Conservation (phyloP, 2,329 filamentous ascomycete species). For the Fusarium sp. region DNA sequence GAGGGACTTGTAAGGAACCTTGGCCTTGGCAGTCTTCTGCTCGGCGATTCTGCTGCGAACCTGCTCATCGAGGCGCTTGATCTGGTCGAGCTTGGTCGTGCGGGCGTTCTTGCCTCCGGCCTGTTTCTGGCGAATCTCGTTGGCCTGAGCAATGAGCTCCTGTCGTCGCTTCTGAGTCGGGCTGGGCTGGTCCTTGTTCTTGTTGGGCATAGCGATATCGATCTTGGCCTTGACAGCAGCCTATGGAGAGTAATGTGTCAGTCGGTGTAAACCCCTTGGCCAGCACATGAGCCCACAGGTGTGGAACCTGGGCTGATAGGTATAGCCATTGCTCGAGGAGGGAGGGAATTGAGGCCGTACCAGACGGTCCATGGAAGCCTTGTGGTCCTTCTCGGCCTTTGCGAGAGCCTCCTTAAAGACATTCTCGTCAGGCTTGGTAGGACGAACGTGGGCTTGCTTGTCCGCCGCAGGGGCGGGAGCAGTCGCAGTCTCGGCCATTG, state of each 20-base stretch:
- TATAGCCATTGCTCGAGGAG: slow-evolving; percentile 3
- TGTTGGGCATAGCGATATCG: slow-evolving; percentile 80
- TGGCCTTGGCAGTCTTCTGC: slow-evolving; percentile 85
- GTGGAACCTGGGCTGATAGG: slow-evolving; percentile 26
- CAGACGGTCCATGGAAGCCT: slow-evolving; percentile 73
- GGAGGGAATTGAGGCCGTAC: slow-evolving; percentile 46
- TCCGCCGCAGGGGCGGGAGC: slow-evolving; percentile 57
- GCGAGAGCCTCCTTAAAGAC: slow-evolving; percentile 82
- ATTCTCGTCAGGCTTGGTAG: slow-evolving; percentile 88
- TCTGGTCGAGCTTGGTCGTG: slow-evolving; percentile 82
- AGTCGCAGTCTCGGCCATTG: slow-evolving; percentile 59
- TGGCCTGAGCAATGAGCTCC: slow-evolving; percentile 84
- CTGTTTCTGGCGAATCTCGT: slow-evolving; percentile 88
- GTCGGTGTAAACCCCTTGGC: slow-evolving; percentile 17
- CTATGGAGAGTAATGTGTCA: slow-evolving; percentile 59
- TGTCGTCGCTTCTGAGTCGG: slow-evolving; percentile 84
- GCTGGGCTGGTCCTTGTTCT: slow-evolving; percentile 80
- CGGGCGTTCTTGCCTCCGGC: slow-evolving; percentile 86
- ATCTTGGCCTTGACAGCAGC: slow-evolving; percentile 90
- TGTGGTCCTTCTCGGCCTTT: slow-evolving; percentile 87
- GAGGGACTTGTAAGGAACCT: slow-evolving; percentile 84
- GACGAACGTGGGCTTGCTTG: slow-evolving; percentile 64
- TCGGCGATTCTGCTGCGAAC: slow-evolving; percentile 86
- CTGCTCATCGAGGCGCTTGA: slow-evolving; percentile 91
- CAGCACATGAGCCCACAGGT: slow-evolving; percentile 30